Base-by-base conservation (phyloP, 1,284 basidiomycete genomes). In the Leccinum ponderosum region DNA sequence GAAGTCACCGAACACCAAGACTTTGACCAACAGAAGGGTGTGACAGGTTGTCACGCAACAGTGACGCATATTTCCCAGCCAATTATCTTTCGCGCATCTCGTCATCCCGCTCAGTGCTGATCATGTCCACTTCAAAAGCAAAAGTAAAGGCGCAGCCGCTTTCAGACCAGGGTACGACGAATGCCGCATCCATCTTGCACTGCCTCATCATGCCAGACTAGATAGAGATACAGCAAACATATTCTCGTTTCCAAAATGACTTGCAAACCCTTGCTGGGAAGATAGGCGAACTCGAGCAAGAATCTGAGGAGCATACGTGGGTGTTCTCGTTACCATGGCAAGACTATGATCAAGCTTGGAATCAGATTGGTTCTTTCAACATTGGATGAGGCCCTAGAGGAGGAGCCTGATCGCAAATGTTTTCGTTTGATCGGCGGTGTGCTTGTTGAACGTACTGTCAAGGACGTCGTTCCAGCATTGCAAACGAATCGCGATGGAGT, bases 371-470 rank as follows among this genome's bases (percentile, higher is more conserved):
- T 99, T 8, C 83, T 99, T 52, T 84, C 85, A 2, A 98, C 97
- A 1, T 79, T 99, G 29, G 85, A 90, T 62, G 89, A 95, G 67
- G 87, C 88, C 7, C 80, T 92, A 48, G 82, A 80, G 33, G 83
- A 85, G 61, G 93, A 97, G 62, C 95, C 97, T 25, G 83, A 89
- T 71, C 88, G 97, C 63, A 95, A 94, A 78, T 99, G 97, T 77
- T 99, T 98, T 78, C 89, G 97, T 55, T 83, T 99, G 66, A 93
- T 99, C 63, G 97, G 97, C 11, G 97, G 97, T 31, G 90, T 98
- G 2, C 84, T 99, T 8, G 96, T 98, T 27, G 95, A 99, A 76
- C 85, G 96, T 53, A 98, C 95, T 0, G 97, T 99, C 52, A 90
- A 92, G 73, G 97, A 99, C 69, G 95, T 99, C 35, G 88, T 95